Evolutionary conservation across 1,284 basidiomycete species (phyloP), one percentile per base, ranked within the genome.

Genomic region (Ganoderma sp.): DNA sequence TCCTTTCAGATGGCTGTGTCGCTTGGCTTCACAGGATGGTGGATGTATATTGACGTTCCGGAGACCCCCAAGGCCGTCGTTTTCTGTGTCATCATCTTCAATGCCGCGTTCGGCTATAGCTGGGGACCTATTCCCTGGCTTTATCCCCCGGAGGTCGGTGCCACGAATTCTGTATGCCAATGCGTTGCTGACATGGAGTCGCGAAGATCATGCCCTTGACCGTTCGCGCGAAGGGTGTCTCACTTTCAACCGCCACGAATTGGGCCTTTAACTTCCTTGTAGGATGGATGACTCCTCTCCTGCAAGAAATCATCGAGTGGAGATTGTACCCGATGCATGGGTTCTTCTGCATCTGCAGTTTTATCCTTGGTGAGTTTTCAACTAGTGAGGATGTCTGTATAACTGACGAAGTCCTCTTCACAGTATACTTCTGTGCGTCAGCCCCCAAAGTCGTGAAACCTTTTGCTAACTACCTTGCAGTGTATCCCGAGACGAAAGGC

Each of bases 251-350:
- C 1, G 94, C 94, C 12, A 91, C 88, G 65, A 90, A 90, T 71
- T 90, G 94, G 94, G 87, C 90, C 15, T 96, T 96, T 82, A 96
- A 96, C 79, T 96, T 90, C 80, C 78, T 95, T 73, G 95, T 99
- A 57, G 97, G 97, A 28, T 93, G 95, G 79, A 85, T 90, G 54
- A 98, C 97, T 0, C 97, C 97, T 0, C 85, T 91, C 60, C 83
- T 99, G 61, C 96, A 98, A 81, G 95, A 97, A 72, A 81, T 87
- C 48, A 98, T 99, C 73, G 87, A 88, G 42, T 99, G 97, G 97
- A 87, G 94, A 63, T 81, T 99, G 64, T 99, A 99, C 81, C 94
- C 95, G 0, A 96, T 99, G 93, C 96, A 98, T 75, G 96, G 94
- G 14, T 96, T 96, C 81, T 97, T 97, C 82, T 97, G 96, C 79